Base-by-base conservation (phyloP, 345 rosid species). In the Cochlearia excelsa region DNA sequence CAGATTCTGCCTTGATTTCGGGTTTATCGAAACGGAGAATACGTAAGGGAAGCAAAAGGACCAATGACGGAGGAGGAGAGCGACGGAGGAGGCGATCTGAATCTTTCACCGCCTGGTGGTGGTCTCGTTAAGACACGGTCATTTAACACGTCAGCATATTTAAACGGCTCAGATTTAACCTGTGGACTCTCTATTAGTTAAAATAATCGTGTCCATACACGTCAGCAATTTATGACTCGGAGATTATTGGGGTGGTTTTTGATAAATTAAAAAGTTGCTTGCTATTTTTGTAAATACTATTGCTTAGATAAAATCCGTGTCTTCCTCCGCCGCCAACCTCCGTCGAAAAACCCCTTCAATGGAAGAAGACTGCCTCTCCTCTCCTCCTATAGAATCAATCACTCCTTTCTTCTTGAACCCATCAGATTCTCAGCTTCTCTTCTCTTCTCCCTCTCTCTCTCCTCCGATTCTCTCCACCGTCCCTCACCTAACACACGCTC, bases 401-500 rank as follows among this genome's bases (percentile, higher is more conserved):
- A 77, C 51, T 63, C 75, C 63, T 16, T 74, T 51, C 74, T 77
- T 48, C 74, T 66, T 55, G 9, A 27, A 28, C 71, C 77, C 60
- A 74, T 68, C 65, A 65, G 72, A 66, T 41, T 77, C 54, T 9
- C 66, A 51, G 53, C 66, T 49, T 3, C 82, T 66, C 53, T 77
- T 54, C 51, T 86, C 54, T 68, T 81, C 77, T 75, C 87, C 58
- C 58, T 78, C 67, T 11, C 59, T 70, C 68, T 80, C 74, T 65
- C 79, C 75, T 57, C 41, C 82, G 46, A 1, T 57, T 41, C 57
- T 70, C 75, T 51, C 68, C 61, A 79, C 83, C 26, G 57, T 72
- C 56, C 78, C 87, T 52, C 75, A 50, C 42, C 77, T 80, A 26
- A 69, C 89, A 31, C 69, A 75, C 67, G 26, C 80, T 1, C 65